Evolutionary conservation across 2,329 filamentous ascomycete genomes (phyloP).

Genomic region (Xylariaceae sp.): DNA sequence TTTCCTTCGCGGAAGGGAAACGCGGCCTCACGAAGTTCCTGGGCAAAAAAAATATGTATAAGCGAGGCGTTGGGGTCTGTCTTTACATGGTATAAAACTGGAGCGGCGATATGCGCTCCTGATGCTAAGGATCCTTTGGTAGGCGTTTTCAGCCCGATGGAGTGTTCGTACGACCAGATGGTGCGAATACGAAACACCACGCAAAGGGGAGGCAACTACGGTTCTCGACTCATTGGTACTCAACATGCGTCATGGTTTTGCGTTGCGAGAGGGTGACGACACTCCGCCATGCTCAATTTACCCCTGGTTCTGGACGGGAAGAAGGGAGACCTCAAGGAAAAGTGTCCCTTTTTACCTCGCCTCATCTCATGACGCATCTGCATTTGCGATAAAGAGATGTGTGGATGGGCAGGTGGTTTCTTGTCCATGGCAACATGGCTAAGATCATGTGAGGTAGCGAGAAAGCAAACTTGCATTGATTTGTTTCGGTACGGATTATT

Average conservation of each 20-base stretch:
- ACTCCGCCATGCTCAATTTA: neutral
- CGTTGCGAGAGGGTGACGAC: neutral
- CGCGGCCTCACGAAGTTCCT: neutral
- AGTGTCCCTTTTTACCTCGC: too few species aligned
- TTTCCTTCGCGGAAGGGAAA: neutral
- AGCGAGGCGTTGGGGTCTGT: slow-evolving; percentile 21
- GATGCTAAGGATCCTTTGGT: slow-evolving; percentile 11
- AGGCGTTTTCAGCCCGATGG: neutral
- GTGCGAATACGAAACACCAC: neutral
- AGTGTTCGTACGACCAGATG: neutral
- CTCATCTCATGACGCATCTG: too few species aligned
- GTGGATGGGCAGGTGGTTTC: neutral
- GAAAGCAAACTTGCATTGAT: neutral
- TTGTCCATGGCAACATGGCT: neutral
- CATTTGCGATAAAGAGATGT: too few species aligned
- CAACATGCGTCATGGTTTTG: neutral
- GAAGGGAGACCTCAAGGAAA: too few species aligned
- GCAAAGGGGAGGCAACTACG: slow-evolving; percentile 3
- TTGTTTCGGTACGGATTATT: too few species aligned
- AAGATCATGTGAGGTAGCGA: neutral
- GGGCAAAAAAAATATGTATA: slow-evolving; percentile 13
- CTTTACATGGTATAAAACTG: slow-evolving; percentile 9
- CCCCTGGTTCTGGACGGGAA: too few species aligned
- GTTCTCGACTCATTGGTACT: neutral
- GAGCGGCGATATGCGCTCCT: neutral